These are phyloP conservation scores for Dothistroma pini DNA, from an alignment of 2,329 filamentous ascomycete genomes.

Conservation along the genomic window DNA sequence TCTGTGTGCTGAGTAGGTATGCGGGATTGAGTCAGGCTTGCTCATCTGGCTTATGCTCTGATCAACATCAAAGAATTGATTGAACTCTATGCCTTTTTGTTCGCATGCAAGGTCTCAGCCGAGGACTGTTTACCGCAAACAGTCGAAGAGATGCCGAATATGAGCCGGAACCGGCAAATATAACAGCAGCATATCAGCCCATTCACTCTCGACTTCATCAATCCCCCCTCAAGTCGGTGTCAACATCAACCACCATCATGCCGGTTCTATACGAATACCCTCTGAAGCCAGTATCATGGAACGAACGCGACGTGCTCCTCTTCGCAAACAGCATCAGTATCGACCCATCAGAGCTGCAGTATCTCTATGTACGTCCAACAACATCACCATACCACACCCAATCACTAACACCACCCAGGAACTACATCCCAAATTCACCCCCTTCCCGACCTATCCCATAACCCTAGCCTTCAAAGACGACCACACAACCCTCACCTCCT, in stretches of 20 bases:
- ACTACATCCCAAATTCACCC: constrained; percentile 76
- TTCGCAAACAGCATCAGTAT: constrained; percentile 87
- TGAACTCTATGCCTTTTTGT: background rate
- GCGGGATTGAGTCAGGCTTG: background rate
- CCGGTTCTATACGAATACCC: constrained; percentile 63
- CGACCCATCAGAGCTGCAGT: constrained; percentile 80
- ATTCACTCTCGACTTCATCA: background rate
- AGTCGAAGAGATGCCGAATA: background rate
- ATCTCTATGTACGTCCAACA: constrained; percentile 68
- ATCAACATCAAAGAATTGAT: background rate
- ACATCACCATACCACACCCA: constrained; percentile 6
- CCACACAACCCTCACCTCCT: constrained; percentile 63
- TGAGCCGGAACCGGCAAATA: background rate
- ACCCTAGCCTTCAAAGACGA: constrained; percentile 77
- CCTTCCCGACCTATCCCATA: constrained; percentile 84
- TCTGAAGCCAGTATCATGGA: constrained; percentile 70
- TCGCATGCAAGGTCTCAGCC: background rate
- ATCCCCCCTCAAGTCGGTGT: background rate
- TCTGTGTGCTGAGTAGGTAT: background rate
- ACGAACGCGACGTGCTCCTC: constrained; percentile 71
- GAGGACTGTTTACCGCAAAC: background rate
- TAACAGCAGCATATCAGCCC: background rate
- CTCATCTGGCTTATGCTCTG: background rate
- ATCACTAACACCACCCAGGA: constrained; percentile 54
- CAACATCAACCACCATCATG: background rate